Evolutionary conservation across 805 yeast genomes (phyloP), one percentile per base, ranked within the genome.

Genomic region (Ogataea degrootiae): DNA sequence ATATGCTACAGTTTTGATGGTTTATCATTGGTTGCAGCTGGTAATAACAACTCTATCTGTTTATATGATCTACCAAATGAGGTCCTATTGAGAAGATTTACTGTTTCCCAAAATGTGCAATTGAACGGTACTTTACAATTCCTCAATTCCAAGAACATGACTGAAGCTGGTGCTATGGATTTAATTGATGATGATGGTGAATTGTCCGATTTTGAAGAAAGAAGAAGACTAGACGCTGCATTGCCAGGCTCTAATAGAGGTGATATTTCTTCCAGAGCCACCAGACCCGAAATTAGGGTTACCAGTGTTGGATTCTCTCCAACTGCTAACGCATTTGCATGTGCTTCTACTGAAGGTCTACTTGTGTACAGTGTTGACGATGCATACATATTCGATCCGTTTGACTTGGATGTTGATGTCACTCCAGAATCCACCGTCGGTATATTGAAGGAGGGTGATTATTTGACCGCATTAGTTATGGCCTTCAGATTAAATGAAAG

Each of bases 281-380:
- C 80, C 1, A 78, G 90, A 54, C 94, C 97, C 0, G 96, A 83
- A 56, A 76, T 94, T n/a, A 73, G 95, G 59, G 90, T 91, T 5
- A 80, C 88, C 2, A 72, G 85, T 3, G 75, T 94, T 29, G 77
- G 75, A 55, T 94, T 91, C 60, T 87, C 96, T 2, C 99, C 99
- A 17, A 85, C 97, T 0, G 85, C 95, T 2, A 75, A 85, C 19
- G 82, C 95, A 34, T 94, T 94, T 73, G 94, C 96, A 1, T 96
- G 96, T 38, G 94, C 97, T 0, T 83, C 97, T 0, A 94, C 99
- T 0, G 98, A 92, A 65, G 99, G 99, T 8, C 70, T 94, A 41
- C 71, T 90, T 47, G 72, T 94, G 1, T 94, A 79, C 63, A 84
- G 96, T 1, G 78, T 90, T 37, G 95, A 92, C 65, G 83, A 82